Evolutionary conservation across 208 protist species (phyloP).

Genomic region (Trypanosoma congolense): DNA sequence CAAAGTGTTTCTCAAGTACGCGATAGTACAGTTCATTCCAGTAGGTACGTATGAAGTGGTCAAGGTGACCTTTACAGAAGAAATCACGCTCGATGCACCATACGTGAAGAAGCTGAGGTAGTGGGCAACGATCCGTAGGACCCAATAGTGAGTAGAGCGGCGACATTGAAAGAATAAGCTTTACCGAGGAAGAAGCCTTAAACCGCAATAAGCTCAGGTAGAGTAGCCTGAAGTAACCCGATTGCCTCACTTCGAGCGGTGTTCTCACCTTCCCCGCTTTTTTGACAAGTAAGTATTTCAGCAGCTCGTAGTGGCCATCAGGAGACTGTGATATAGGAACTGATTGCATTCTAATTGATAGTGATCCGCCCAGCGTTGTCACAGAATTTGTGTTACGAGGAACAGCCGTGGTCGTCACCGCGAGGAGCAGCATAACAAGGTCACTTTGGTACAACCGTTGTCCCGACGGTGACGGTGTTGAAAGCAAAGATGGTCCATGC

Average conservation of each 20-base stretch:
- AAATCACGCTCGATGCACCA: constrained; percentile 35
- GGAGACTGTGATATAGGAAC: background rate
- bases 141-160: constrained; percentile 63
- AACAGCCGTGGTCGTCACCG: constrained; percentile 39
- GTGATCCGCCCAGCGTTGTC: background rate
- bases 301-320: constrained; percentile 54
- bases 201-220: constrained; percentile 38
- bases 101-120: constrained; percentile 43
- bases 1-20: constrained; percentile 25
- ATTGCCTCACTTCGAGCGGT: constrained; percentile 22
- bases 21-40: constrained; percentile 58
- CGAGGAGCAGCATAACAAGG: constrained; percentile 66
- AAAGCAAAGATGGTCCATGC: background rate
- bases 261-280: constrained; percentile 36
- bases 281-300: constrained; percentile 35
- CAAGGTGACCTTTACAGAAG: constrained; percentile 22
- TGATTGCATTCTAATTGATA: background rate
- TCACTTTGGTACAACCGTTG: constrained; percentile 78
- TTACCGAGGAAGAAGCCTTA: constrained; percentile 6
- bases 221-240: constrained; percentile 39
- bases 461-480: background rate
- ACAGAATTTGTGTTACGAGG: constrained; percentile 6
- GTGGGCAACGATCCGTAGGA: constrained; percentile 41
- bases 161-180: constrained; percentile 29
- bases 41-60: constrained; percentile 51